Percentiles rank a stretch among this genome's conserved stretches.
Evolutionary conservation across 2,329 filamentous ascomycete genomes (phyloP).

Genomic region (Aureobasidium sp.): DNA sequence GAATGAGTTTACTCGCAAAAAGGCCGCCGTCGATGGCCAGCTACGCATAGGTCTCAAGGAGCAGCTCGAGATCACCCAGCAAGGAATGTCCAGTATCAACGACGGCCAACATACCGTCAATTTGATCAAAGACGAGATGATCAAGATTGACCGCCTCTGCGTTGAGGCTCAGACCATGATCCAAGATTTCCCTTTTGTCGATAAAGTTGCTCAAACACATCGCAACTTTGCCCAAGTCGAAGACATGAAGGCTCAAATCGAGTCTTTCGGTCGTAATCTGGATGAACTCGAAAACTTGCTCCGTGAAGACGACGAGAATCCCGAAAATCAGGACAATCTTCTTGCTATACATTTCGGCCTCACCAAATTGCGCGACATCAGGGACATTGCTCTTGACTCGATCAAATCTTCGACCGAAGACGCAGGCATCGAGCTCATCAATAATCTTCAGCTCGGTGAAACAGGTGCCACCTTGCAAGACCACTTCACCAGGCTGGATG

Average conservation of each 20-base stretch:
- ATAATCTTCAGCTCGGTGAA: constrained; percentile 53
- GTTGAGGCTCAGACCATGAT: constrained; percentile 97
- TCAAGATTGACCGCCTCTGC: constrained; percentile 95
- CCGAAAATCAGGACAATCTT: constrained; percentile 85
- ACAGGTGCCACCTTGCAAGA: constrained; percentile 66
- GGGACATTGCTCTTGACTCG: constrained; percentile 94
- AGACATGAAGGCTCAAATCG: constrained; percentile 83
- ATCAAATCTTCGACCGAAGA: constrained; percentile 75
- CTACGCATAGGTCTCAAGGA: constrained; percentile 81
- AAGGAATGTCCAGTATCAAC: constrained; percentile 78
- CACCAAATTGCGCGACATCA: constrained; percentile 83
- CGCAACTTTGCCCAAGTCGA: constrained; percentile 92
- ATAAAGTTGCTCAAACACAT: constrained; percentile 86
- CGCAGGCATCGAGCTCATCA: constrained; percentile 92
- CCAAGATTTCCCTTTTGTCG: constrained; percentile 88
- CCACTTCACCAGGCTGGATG: constrained; percentile 79
- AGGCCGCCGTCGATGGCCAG: constrained; percentile 81
- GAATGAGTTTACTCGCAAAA: constrained; percentile 89
- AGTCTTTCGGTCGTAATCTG: constrained; percentile 75
- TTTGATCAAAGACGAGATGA: constrained; percentile 95
- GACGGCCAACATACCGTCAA: constrained; percentile 89
- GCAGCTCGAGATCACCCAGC: constrained; percentile 89
- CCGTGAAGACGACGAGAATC: constrained; percentile 71
- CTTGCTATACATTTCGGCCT: constrained; percentile 85
- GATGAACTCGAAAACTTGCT: constrained; percentile 69